These are phyloP conservation scores for Beauveria bassiana DNA, from an alignment of 2,329 filamentous ascomycete genomes.

Conservation along the genomic window DNA sequence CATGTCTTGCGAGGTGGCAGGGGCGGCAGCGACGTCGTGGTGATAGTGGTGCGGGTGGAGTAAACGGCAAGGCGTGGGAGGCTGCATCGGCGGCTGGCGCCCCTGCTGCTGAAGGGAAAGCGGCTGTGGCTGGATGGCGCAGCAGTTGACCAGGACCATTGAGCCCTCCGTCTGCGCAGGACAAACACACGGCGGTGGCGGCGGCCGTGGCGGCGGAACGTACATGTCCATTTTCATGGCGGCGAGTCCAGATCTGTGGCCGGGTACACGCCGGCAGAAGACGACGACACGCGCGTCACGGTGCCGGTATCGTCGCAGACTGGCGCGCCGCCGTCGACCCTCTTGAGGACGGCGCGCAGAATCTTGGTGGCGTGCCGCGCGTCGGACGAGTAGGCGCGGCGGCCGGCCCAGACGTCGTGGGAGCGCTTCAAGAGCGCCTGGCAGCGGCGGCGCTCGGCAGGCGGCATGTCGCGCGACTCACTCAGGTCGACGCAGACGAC, in stretches of 20 bases:
- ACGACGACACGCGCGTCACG: not conserved
- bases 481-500: constrained; percentile 46
- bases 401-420: constrained; percentile 35
- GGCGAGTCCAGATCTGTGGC: constrained; percentile 2
- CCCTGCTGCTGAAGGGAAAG: not conserved
- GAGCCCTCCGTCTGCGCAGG: not conserved
- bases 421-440: constrained; percentile 30
- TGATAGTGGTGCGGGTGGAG: not conserved
- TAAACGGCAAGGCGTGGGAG: not conserved
- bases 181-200: not conserved
- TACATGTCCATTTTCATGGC: constrained; percentile 2
- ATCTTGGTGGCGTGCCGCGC: constrained; percentile 35
- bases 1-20: constrained; percentile 14
- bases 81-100: not conserved
- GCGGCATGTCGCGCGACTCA: constrained; percentile 26
- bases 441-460: constrained; percentile 26
- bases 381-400: constrained; percentile 30
- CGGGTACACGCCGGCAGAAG: not conserved
- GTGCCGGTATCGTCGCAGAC: not conserved
- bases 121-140: not conserved
- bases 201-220: not conserved
- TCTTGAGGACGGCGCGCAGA: constrained; percentile 34
- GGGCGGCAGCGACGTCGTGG: not conserved
- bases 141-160: not conserved
- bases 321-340: constrained; percentile 19